These are phyloP conservation scores for Cephalotrichum gorgonifer DNA, from an alignment of 2,329 filamentous ascomycete species.

Conservation along the genomic window DNA sequence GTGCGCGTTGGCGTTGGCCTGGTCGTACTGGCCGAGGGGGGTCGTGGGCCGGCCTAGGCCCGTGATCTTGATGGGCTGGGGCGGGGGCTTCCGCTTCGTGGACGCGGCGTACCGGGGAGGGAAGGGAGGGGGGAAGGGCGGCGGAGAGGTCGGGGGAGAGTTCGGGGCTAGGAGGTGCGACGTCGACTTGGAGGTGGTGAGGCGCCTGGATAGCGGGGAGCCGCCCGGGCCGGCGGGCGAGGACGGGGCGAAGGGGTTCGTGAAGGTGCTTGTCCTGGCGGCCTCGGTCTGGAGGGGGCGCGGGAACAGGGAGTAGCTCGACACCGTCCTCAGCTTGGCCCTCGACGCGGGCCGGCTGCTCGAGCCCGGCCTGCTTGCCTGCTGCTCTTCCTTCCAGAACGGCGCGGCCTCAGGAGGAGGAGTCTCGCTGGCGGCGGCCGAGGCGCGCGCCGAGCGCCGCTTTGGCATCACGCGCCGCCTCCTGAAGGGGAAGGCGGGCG, in stretches of 20 bases:
- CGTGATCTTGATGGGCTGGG: too few species aligned
- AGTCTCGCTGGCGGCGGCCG: not conserved
- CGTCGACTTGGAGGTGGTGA: not conserved
- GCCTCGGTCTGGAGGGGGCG: not conserved
- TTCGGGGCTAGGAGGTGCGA: not conserved
- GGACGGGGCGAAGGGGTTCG: not conserved
- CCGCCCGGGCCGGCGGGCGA: not conserved
- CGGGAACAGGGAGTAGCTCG: constrained; percentile 4
- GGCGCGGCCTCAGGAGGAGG: not conserved
- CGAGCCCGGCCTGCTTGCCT: not conserved
- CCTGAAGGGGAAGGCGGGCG: not conserved
- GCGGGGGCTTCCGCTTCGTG: not conserved
- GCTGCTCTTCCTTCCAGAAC: not conserved
- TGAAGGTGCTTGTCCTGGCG: not conserved
- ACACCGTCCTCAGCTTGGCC: not conserved
- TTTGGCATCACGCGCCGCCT: not conserved
- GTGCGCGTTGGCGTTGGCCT: not conserved
- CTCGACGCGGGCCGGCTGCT: not conserved
- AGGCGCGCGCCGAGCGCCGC: not conserved
- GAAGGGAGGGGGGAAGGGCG: too few species aligned
- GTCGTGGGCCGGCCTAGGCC: not conserved
- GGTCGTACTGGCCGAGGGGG: not conserved
- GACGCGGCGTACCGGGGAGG: not conserved
- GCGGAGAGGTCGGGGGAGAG: too few species aligned
- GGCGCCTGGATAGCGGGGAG: too few species aligned